A percentile compares a stretch with the other conserved stretches of the same genome.
Conservation (phyloP, 1,139 yeast species). For the Blastobotrys proliferans region DNA sequence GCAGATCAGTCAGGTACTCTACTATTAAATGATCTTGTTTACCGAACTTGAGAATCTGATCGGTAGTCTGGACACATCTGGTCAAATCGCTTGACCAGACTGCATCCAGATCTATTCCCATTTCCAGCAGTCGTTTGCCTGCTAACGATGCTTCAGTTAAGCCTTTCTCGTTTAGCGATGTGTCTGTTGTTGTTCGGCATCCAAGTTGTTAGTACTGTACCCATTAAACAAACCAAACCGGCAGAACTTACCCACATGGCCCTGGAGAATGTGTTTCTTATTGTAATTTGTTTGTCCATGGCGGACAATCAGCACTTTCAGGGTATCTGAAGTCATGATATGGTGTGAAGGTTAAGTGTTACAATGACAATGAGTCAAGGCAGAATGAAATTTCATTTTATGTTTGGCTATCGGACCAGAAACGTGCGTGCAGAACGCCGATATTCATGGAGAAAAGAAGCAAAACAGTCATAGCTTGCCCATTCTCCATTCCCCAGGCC, state of each 20-base stretch:
- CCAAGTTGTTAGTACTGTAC: not conserved
- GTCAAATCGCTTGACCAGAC: constrained; percentile 32
- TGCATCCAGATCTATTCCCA: constrained; percentile 24
- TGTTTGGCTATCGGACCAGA: no score
- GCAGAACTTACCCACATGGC: constrained; percentile 43
- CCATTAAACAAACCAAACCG: no score
- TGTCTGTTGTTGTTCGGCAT: constrained; percentile 20
- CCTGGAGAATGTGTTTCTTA: constrained; percentile 62
- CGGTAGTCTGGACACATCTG: constrained; percentile 32
- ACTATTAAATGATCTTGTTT: constrained; percentile 1
- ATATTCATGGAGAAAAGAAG: no score
- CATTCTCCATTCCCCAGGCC: no score
- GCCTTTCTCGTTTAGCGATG: constrained; percentile 27
- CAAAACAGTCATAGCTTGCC: no score
- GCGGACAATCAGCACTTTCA: constrained; percentile 61
- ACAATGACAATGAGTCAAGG: no score
- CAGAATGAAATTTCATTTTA: no score
- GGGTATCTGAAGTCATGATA: no score
- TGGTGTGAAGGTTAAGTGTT: no score
- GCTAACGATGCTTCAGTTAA: constrained; percentile 24
- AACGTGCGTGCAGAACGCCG: no score
- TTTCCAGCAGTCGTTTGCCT: constrained; percentile 22
- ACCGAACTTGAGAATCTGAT: constrained; percentile 19
- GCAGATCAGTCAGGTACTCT: constrained; percentile 40
- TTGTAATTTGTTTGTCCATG: constrained; percentile 83